These are phyloP conservation scores for Tetracentron sinense DNA, from an alignment of 164 flowering plant species.

Conservation along the genomic window DNA sequence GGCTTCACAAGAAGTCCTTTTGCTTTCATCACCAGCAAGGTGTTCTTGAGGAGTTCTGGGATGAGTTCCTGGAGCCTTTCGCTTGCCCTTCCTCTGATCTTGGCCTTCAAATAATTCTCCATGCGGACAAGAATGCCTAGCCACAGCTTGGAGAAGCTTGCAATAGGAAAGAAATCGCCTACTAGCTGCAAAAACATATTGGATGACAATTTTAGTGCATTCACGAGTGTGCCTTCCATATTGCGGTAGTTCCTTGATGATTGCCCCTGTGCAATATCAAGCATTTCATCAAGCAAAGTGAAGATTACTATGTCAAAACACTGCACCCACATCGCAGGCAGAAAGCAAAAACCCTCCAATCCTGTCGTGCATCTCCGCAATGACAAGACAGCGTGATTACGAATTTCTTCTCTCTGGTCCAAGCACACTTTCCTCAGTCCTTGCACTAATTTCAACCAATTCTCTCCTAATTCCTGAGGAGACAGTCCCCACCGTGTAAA, in stretches of 20 bases:
- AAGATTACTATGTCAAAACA: conserved; percentile 38
- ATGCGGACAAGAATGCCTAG: conserved; percentile 31
- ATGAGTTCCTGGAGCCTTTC: conserved; percentile 36
- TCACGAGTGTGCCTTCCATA: conserved; percentile 36
- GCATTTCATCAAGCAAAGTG: conserved; percentile 37
- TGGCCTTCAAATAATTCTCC: conserved; percentile 35
- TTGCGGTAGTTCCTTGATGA: conserved; percentile 34
- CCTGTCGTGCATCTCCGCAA: conserved; percentile 33
- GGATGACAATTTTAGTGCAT: conserved; percentile 31
- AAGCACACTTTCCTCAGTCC: conserved; percentile 36
- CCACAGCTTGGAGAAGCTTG: conserved; percentile 37
- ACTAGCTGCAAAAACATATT: conserved; percentile 33
- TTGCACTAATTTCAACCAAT: conserved; percentile 38
- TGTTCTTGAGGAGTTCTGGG: conserved; percentile 35
- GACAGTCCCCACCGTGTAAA: conserved; percentile 25
- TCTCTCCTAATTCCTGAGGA: conserved; percentile 34
- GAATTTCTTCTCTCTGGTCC: conserved; percentile 41
- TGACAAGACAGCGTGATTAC: conserved; percentile 31
- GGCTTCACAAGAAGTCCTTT: conserved; percentile 23
- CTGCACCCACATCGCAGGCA: conserved; percentile 29
- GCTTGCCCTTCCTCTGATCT: conserved; percentile 33
- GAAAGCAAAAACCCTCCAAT: conserved; percentile 27
- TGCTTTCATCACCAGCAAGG: conserved; percentile 32
- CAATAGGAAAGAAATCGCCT: conserved; percentile 18
- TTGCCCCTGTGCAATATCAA: conserved; percentile 33